Conservation (phyloP, 306 rosid species). For the Geum urbanum region DNA sequence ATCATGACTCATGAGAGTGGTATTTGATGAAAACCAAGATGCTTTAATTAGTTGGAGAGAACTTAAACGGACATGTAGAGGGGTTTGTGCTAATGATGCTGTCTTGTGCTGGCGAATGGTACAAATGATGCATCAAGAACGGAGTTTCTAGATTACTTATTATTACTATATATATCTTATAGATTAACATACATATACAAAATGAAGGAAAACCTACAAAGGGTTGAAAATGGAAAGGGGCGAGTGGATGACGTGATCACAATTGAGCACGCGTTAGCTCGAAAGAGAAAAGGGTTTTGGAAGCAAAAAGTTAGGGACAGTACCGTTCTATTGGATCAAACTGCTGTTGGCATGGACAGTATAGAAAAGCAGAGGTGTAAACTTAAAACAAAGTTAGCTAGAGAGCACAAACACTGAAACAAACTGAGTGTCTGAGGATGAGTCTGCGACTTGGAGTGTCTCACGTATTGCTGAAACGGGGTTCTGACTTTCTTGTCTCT, state of each 20-base stretch:
- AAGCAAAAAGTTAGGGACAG: constrained; percentile 34
- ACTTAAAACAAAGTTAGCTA: too few species aligned
- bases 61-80: constrained; percentile 64
- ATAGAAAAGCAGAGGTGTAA: background rate
- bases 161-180: background rate
- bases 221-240: constrained; percentile 8
- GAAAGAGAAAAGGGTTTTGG: constrained; percentile 48
- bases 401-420: constrained; percentile 10
- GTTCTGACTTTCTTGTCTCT: constrained; percentile 56
- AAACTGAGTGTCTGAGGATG: constrained; percentile 28
- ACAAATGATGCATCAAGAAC: constrained; percentile 70
- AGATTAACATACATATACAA: background rate
- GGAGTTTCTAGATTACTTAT: constrained; percentile 57
- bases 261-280: constrained; percentile 59
- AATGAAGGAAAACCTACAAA: background rate
- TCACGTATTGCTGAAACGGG: constrained; percentile 29
- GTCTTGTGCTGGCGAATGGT: constrained; percentile 89
- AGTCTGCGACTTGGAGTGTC: constrained; percentile 26
- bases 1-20: constrained; percentile 60
- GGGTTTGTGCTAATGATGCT: constrained; percentile 69
- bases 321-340: constrained; percentile 42
- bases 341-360: constrained; percentile 12
- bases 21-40: constrained; percentile 49
- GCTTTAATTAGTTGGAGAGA: constrained; percentile 15
- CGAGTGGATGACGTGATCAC: constrained; percentile 61